A percentile compares a stretch with the other conserved stretches of the same genome.
Conservation (phyloP, 2,329 filamentous ascomycete genomes). For the Sporothrix phasma region DNA sequence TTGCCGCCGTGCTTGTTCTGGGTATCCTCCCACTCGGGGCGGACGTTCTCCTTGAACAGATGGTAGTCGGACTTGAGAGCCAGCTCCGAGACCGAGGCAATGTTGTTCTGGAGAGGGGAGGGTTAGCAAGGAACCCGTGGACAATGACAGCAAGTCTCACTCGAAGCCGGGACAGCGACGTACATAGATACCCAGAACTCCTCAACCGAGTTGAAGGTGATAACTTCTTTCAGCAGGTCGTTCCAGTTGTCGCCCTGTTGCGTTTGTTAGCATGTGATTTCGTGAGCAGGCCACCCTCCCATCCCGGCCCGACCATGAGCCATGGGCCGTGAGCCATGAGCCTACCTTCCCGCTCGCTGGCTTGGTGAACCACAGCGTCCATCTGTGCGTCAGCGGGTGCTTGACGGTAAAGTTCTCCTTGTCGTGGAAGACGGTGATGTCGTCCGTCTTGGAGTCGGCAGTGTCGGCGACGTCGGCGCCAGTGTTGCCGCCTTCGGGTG, state of each 20-base stretch:
- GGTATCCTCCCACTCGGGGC: constrained; percentile 95
- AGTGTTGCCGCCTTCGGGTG: constrained; percentile 50
- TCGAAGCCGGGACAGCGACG: constrained; percentile 30
- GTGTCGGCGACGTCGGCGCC: constrained; percentile 31
- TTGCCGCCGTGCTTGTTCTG: constrained; percentile 99
- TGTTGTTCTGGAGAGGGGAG: constrained; percentile 71
- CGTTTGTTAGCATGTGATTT: constrained; percentile 16
- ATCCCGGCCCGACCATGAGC: too few species aligned
- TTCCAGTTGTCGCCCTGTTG: constrained; percentile 95
- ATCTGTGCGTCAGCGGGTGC: constrained; percentile 93
- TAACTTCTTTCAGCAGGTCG: constrained; percentile 94
- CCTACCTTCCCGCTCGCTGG: constrained; percentile 84
- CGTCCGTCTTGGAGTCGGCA: constrained; percentile 43
- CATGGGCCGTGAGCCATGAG: background rate
- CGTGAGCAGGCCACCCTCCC: too few species aligned
- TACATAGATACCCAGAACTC: constrained; percentile 99
- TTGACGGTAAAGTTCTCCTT: constrained; percentile 99
- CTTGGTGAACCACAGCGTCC: constrained; percentile 99
- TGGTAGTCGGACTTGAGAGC: constrained; percentile 98
- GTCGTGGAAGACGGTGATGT: constrained; percentile 94
- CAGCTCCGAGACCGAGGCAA: constrained; percentile 88
- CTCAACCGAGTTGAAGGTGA: constrained; percentile 96
- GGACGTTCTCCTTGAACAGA: constrained; percentile 94
- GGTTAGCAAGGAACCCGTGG: background rate
- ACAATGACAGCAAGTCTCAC: background rate